Percentiles rank a stretch among this genome's conserved stretches.
Evolutionary conservation across 1,284 basidiomycete species (phyloP).

Genomic region (Sporisorium graminicola): DNA sequence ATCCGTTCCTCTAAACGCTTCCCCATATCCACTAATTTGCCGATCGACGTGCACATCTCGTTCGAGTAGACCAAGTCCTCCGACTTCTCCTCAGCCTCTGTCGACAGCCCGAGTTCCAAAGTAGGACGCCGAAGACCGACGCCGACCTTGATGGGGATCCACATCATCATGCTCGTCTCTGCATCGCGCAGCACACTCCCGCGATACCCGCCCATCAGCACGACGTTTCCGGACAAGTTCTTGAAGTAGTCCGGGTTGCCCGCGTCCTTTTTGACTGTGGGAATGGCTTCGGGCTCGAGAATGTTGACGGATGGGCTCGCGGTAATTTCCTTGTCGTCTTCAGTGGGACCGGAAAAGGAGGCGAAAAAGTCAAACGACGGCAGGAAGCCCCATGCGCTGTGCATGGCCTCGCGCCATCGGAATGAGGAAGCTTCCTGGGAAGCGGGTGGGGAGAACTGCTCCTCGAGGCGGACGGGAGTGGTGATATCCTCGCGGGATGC

Average conservation of each 20-base stretch:
- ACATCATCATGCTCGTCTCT: constrained; percentile 60
- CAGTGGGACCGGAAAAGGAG: background rate
- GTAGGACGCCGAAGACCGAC: constrained; percentile 63
- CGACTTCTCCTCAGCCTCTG: constrained; percentile 53
- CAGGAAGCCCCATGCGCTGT: constrained; percentile 45
- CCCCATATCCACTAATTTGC: constrained; percentile 66
- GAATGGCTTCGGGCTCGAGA: constrained; percentile 51
- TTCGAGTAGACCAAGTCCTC: constrained; percentile 63
- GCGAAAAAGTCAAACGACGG: constrained; percentile 33
- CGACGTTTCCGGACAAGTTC: constrained; percentile 64
- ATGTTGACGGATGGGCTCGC: constrained; percentile 12
- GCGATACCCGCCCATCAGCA: constrained; percentile 68
- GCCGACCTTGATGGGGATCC: constrained; percentile 67
- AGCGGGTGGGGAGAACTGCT: constrained; percentile 7
- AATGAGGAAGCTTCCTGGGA: constrained; percentile 8
- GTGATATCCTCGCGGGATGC: constrained; percentile 19
- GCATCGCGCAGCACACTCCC: constrained; percentile 67
- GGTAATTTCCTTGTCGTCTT: background rate
- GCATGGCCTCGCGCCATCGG: constrained; percentile 30
- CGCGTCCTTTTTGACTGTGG: constrained; percentile 41
- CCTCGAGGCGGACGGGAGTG: constrained; percentile 9
- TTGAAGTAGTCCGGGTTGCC: constrained; percentile 57
- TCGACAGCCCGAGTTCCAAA: constrained; percentile 62
- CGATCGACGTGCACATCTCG: constrained; percentile 61
- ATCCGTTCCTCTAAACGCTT: constrained; percentile 55